Evolutionary conservation across 345 rosid genomes (phyloP).

Genomic region (Populus ilicifolia): DNA sequence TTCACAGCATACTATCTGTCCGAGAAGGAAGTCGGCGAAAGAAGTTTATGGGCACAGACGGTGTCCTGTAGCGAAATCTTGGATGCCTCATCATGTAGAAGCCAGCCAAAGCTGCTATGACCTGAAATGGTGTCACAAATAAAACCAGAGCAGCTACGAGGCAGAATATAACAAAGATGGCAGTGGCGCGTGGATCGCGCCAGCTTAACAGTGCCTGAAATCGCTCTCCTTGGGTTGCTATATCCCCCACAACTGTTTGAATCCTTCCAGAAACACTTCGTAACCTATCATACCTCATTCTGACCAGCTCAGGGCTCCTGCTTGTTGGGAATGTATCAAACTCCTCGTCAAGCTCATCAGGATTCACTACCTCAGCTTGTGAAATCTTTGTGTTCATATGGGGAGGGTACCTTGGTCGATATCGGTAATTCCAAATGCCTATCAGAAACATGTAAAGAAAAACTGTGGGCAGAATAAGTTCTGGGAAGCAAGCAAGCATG

Average conservation of each 20-base stretch:
- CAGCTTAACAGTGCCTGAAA: slow-evolving; percentile 32
- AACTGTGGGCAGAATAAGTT: slow-evolving; percentile 31
- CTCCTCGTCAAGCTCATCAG: slow-evolving; percentile 36
- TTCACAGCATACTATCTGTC: slow-evolving; percentile 33
- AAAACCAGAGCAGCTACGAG: slow-evolving; percentile 26
- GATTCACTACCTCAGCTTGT: slow-evolving; percentile 31
- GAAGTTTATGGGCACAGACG: slow-evolving; percentile 31
- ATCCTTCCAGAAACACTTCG: slow-evolving; percentile 33
- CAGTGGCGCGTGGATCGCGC: slow-evolving; percentile 32
- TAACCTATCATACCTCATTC: slow-evolving; percentile 34
- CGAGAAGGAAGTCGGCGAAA: slow-evolving; percentile 30
- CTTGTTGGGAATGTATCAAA: slow-evolving; percentile 35
- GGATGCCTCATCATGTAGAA: slow-evolving; percentile 36
- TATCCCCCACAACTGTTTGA: slow-evolving; percentile 32
- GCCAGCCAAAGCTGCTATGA: slow-evolving; percentile 28
- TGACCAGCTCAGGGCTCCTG: slow-evolving; percentile 25
- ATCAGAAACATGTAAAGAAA: slow-evolving; percentile 36
- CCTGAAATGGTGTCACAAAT: slow-evolving; percentile 37
- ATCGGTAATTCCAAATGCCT: slow-evolving; percentile 34
- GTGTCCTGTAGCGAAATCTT: slow-evolving; percentile 30
- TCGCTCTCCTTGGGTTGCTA: slow-evolving; percentile 40
- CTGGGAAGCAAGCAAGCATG: slow-evolving; percentile 36
- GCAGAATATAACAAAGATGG: slow-evolving; percentile 23
- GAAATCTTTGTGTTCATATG: slow-evolving; percentile 36
- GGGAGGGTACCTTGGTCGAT: slow-evolving; percentile 32